Evolutionary conservation across 306 rosid genomes (phyloP).

Genomic region (Quercus agrifolia): DNA sequence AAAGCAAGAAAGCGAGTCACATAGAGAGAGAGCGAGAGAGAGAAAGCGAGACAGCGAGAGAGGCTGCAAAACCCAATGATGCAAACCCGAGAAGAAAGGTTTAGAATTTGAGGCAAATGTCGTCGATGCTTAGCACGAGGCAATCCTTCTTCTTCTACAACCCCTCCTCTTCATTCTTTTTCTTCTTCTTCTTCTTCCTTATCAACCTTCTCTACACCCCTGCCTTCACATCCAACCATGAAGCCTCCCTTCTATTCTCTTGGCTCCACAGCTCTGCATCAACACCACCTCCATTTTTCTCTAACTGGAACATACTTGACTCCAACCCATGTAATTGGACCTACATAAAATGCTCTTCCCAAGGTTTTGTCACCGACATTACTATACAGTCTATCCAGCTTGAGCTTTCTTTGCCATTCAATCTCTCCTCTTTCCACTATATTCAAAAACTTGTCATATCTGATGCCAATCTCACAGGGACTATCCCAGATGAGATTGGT

Average conservation of each 20-base stretch:
- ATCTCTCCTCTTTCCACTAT: slow-evolving; percentile 58
- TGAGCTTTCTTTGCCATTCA: slow-evolving; percentile 58
- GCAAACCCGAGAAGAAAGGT: slow-evolving; percentile 51
- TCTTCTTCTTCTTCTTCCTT: slow-evolving; percentile 11
- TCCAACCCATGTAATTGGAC: slow-evolving; percentile 86
- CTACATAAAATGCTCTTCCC: slow-evolving; percentile 67
- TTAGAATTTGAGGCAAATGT: slow-evolving; percentile 66
- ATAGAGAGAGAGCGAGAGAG: not conserved
- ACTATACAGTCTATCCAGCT: slow-evolving; percentile 59
- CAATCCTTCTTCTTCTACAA: slow-evolving; percentile 24
- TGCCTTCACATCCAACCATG: slow-evolving; percentile 54
- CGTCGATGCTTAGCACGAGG: slow-evolving; percentile 45
- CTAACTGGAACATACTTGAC: slow-evolving; percentile 67
- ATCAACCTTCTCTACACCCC: slow-evolving; percentile 25
- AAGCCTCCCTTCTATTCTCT: slow-evolving; percentile 67
- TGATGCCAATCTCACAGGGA: slow-evolving; percentile 74
- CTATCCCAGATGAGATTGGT: slow-evolving; percentile 54
- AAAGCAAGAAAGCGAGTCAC: slow-evolving; percentile 36
- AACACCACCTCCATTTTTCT: slow-evolving; percentile 40
- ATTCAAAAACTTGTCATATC: slow-evolving; percentile 66
- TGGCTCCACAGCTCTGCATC: slow-evolving; percentile 69
- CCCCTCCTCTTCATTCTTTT: slow-evolving; percentile 9
- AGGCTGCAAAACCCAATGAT: slow-evolving; percentile 38
- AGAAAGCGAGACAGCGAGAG: slow-evolving; percentile 7
- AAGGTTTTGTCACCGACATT: slow-evolving; percentile 60